A percentile compares a stretch with the other conserved stretches of the same genome.
phyloP scores from a whole-genome alignment of 768 basidiomycete species.

The Terana coerulea region DNA sequence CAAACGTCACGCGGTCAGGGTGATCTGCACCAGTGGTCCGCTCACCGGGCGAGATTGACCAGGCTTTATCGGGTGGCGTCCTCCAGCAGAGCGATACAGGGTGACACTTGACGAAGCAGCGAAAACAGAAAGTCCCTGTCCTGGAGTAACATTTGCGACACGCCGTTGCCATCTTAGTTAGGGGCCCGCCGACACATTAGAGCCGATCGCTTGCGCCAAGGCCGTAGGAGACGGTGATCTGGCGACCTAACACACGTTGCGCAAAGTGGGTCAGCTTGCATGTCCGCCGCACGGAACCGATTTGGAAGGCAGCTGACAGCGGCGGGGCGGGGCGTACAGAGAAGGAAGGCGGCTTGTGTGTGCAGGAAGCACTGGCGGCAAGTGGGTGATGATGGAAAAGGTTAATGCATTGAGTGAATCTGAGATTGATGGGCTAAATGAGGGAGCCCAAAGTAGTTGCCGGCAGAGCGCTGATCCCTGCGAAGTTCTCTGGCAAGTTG shows the following conservation, averaged over 20 bases:
- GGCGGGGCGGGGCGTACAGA: background rate
- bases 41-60: background rate
- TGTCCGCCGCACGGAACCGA: slow-evolving; percentile 7
- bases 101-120: background rate
- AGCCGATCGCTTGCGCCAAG: background rate
- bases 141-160: background rate
- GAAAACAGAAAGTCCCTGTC: background rate
- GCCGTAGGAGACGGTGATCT: background rate
- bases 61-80: background rate
- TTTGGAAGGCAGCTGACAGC: background rate
- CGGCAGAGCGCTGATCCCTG: slow-evolving; percentile 17
- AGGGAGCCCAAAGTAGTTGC: slow-evolving; percentile 12
- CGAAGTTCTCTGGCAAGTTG: background rate
- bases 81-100: background rate
- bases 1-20: slow-evolving; percentile 4
- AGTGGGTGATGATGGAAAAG: slow-evolving; percentile 11
- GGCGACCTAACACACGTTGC: no score
- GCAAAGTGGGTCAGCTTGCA: no score
- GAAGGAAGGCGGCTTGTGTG: background rate
- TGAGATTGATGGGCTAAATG: slow-evolving; percentile 10
- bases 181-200: background rate
- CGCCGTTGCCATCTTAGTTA: background rate
- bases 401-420: slow-evolving; percentile 8
- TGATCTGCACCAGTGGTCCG: background rate
- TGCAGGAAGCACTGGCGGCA: background rate